A percentile compares a stretch with the other conserved stretches of the same genome.
Conservation (phyloP, 83 land plant species). For the Picea mariana region DNA sequence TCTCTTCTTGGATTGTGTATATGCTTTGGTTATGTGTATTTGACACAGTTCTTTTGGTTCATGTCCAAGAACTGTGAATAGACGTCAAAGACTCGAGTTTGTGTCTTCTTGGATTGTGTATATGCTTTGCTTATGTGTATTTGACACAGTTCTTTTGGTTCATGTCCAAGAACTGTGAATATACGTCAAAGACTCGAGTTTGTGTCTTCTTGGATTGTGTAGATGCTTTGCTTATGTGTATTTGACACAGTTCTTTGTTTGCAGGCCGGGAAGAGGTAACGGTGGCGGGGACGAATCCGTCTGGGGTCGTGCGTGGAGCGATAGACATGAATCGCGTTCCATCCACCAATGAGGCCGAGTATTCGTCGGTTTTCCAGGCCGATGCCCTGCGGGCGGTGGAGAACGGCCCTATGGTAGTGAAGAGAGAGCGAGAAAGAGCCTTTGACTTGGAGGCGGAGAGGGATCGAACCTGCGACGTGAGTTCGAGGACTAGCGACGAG, state of each 20-base stretch:
- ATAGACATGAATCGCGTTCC: conserved; percentile 14
- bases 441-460: conserved; percentile 12
- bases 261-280: conserved; percentile 18
- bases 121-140: neutral
- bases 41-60: neutral
- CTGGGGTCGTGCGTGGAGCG: neutral
- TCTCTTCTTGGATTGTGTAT: neutral
- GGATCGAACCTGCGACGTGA: conserved; percentile 21
- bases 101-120: neutral
- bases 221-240: too few species aligned
- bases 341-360: neutral
- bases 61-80: neutral
- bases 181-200: too few species aligned
- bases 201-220: too few species aligned
- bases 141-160: too few species aligned
- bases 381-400: neutral
- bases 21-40: too few species aligned
- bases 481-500: conserved; percentile 24
- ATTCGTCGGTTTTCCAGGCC: neutral
- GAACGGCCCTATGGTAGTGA: neutral
- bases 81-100: neutral
- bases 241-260: neutral
- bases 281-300: neutral
- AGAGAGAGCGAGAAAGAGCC: conserved; percentile 8
- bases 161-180: too few species aligned